These are phyloP conservation scores for Candida tropicalis DNA, from an alignment of 1,139 yeast genomes.

Conservation along the genomic window DNA sequence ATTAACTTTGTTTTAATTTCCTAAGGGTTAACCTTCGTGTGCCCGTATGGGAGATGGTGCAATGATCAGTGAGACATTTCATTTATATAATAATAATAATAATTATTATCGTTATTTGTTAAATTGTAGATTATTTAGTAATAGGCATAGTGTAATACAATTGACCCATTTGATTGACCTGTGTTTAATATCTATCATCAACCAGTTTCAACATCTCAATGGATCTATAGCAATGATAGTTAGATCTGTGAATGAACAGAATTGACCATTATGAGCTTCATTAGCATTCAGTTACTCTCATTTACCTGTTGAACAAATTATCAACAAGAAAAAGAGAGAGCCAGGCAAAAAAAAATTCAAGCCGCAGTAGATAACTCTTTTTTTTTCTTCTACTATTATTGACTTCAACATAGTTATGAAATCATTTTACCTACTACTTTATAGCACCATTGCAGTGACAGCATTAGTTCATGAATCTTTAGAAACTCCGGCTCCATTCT, in stretches of 20 bases:
- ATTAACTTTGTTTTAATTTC: slow-evolving; percentile 35
- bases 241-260: too few relatives aligned
- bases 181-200: too few relatives aligned
- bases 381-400: not conserved
- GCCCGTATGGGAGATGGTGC: slow-evolving; percentile 82
- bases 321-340: not conserved
- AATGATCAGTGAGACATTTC: slow-evolving; percentile 69
- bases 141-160: too few relatives aligned
- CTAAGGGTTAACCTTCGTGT: slow-evolving; percentile 84
- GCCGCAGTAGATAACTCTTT: not conserved
- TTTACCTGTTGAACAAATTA: too few relatives aligned
- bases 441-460: not conserved
- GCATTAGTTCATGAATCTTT: not conserved
- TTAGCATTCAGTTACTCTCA: too few relatives aligned
- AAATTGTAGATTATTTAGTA: too few relatives aligned
- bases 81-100: too few relatives aligned
- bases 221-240: too few relatives aligned
- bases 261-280: too few relatives aligned
- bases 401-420: not conserved
- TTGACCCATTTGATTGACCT: too few relatives aligned
- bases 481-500: not conserved
- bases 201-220: too few relatives aligned
- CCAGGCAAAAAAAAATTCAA: not conserved
- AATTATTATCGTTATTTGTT: too few relatives aligned
- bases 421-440: not conserved